Evolutionary conservation across 225 moss, liverwort and hornwort genomes (phyloP), one percentile per base, ranked within the genome.

Genomic region (Physcomitrium patens): DNA sequence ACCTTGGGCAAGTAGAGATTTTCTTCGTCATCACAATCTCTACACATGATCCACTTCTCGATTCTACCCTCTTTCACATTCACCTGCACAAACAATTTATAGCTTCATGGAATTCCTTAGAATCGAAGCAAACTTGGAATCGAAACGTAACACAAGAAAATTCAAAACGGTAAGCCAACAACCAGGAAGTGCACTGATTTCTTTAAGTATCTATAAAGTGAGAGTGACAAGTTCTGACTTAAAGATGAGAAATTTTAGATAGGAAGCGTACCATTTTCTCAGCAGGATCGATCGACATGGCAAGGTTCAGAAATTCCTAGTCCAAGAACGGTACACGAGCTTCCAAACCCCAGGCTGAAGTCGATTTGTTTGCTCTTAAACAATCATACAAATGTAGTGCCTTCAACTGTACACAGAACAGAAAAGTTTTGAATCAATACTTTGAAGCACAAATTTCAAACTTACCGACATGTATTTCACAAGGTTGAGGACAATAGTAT

Each of bases 271-370:
- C 92, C 91, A 95, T 89, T 72, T 95, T 95, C 82, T 93, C 91
- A 44, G 93, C 86, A 69, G 93, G 93, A 51, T 95, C 89, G 10
- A 95, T 89, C 8, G 81, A 74, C 95, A 95, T 95, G 47, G 95
- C 93, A 65, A 95, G 68, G 51, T 82, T 74, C 58, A 95, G 69
- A 44, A 95, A 95, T 62, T 86, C 83, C 70, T 71, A 90, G 79
- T 95, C 95, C 79, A 95, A 78, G 67, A 93, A 95, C 27, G 95
- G 95, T 22, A 95, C 95, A 47, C 95, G 91, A 16, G 89, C 95
- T 80, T 95, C 95, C 80, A 95, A 77, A 42, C 95, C 95, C 93
- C 95, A 95, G 44, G 95, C 95, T 27, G 95, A 91, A 19, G 95
- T 93, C 66, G 95, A 88, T 69, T 95, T 95, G 82, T 95, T 95